Evolutionary conservation across 352 stramenopile species (phyloP), one percentile per base, ranked within the genome.

Genomic region (Halophytophthora batemanensis): DNA sequence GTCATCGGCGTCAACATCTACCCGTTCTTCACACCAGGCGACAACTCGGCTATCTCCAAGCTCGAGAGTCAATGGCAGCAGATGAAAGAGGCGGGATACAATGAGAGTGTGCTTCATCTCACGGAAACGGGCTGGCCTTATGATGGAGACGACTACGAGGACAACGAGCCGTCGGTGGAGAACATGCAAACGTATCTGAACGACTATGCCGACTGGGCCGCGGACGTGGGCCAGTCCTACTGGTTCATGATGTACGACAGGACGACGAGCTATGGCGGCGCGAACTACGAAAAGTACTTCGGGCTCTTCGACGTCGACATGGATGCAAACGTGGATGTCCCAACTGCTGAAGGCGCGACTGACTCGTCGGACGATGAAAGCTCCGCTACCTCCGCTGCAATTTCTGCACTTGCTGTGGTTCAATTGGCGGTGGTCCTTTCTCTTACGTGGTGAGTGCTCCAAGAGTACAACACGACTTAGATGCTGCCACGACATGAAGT

Each of bases 221-320:
- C 53, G 18, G 39, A 21, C 13, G 40, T 76, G 42, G 25, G 37
- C 29, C 53, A 65, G 33, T 64, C 71, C 37, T 82, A 75, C 60
- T 82, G 61, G 57, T 79, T 82, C 66, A 74, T 82, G 71, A 78
- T 82, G 67, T 81, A 78, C 61, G 73, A 84, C 47, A 68, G 61
- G 43, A 80, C 49, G 6, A 45, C 63, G 44, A 70, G 67, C 42
- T 77, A 82, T 66, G 56, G 50, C 7, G 60, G 64, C 28, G 47
- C 40, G 2, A 56, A 77, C 15, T 82, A 70, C 56, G 72, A 86
- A 51, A 79, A 64, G 42, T 66, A 71, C 58, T 86, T 84, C 43
- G 75, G 72, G 40, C 58, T 86, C 10, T 67, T 67, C 21, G 59
- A 53, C 50, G 62, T 60, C 36, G 70, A 82, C 53, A 69, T 45